Conservation (phyloP, 1,139 yeast genomes). For the Pichia sorboxylosa region DNA sequence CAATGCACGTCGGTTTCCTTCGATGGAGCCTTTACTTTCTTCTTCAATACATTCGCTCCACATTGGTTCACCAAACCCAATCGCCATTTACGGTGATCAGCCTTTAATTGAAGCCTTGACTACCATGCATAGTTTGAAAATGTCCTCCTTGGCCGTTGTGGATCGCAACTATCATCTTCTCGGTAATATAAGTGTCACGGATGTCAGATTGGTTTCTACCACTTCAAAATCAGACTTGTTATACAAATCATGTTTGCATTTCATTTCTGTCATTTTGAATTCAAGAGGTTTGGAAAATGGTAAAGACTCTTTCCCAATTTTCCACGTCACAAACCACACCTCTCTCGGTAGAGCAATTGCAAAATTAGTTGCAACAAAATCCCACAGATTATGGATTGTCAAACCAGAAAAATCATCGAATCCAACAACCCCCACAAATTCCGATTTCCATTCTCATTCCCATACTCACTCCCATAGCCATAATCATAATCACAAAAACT, state of each 20-base stretch:
- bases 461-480: conserved; percentile 3
- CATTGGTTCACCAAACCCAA: conserved; percentile 60
- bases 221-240: conserved; percentile 75
- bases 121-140: conserved; percentile 74
- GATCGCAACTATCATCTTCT: conserved; percentile 63
- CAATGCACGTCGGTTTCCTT: conserved; percentile 74
- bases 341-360: conserved; percentile 85
- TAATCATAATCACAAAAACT: conserved; percentile 5
- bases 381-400: conserved; percentile 90
- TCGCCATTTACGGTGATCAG: conserved; percentile 77
- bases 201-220: conserved; percentile 76
- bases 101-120: conserved; percentile 74
- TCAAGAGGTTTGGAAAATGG: conserved; percentile 89
- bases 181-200: conserved; percentile 91
- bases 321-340: conserved; percentile 73
- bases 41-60: conserved; percentile 53
- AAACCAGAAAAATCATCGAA: conserved; percentile 31
- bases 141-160: conserved; percentile 89
- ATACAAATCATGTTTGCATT: conserved; percentile 74
- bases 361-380: conserved; percentile 85
- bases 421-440: neutral
- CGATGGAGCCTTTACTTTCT: conserved; percentile 63
- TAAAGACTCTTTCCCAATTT: conserved; percentile 91
- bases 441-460: conserved; percentile 6
- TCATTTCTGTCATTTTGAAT: conserved; percentile 73